These are phyloP conservation scores for Cicer yamashitae DNA, from an alignment of 306 rosid genomes.

Conservation along the genomic window DNA sequence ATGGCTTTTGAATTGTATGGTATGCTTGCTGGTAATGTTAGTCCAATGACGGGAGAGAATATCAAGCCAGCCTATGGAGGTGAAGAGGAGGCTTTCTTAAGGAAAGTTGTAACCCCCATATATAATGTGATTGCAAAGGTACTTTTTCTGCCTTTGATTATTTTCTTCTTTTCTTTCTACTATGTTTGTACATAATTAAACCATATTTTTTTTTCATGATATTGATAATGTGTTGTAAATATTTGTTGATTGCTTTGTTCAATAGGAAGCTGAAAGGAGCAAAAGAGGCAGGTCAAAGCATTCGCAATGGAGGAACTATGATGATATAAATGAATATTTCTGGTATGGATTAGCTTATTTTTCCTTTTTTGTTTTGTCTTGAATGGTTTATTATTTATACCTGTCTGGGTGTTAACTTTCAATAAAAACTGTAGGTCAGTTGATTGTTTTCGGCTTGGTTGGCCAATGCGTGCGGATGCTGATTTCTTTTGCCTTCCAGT, in stretches of 20 bases:
- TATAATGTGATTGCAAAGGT: constrained; percentile 94
- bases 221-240: constrained; percentile 32
- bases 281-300: constrained; percentile 92
- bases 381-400: constrained; percentile 13
- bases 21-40: constrained; percentile 97
- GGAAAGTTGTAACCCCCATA: constrained; percentile 93
- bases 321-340: constrained; percentile 94
- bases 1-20: constrained; percentile 99
- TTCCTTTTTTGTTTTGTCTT: constrained; percentile 8
- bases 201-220: constrained; percentile 19
- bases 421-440: constrained; percentile 72
- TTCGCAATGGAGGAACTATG: constrained; percentile 99
- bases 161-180: constrained; percentile 21
- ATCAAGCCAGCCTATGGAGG: constrained; percentile 99
- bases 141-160: constrained; percentile 25
- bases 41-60: constrained; percentile 98
- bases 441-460: constrained; percentile 93
- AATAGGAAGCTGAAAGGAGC: constrained; percentile 82
- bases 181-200: background rate
- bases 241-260: constrained; percentile 38
- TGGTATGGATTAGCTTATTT: constrained; percentile 59
- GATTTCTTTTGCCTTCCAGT: constrained; percentile 75
- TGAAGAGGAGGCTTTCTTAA: constrained; percentile 88
- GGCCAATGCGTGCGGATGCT: constrained; percentile 99
- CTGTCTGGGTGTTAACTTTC: constrained; percentile 35